Evolutionary conservation across 495 filamentous ascomycete species (phyloP).

Genomic region (Neurospora terricola): DNA sequence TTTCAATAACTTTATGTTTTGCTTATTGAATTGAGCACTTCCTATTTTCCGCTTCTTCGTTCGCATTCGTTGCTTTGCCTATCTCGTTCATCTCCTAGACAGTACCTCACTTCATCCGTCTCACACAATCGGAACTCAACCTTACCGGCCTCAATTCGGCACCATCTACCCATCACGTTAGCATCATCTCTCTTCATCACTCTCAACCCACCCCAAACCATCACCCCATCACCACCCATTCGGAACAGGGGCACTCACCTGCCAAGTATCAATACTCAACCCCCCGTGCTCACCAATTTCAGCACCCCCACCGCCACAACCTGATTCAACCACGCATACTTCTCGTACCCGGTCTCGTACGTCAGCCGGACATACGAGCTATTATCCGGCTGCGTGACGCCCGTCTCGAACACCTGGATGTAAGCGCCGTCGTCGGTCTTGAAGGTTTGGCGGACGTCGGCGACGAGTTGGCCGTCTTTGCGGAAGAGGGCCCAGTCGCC

Average conservation of each 20-base stretch:
- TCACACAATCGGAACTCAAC: too few species aligned
- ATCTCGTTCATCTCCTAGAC: too few species aligned
- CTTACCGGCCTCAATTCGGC: too few species aligned
- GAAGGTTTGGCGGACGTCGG: conserved; percentile 12
- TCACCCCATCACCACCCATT: too few species aligned
- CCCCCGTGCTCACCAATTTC: background rate
- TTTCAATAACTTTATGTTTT: too few species aligned
- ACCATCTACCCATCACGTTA: too few species aligned
- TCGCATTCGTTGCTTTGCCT: too few species aligned
- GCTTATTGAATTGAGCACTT: too few species aligned
- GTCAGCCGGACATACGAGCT: conserved; percentile 1
- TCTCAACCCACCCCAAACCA: too few species aligned
- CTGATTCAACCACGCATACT: conserved; percentile 10
- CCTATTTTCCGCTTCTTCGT: too few species aligned
- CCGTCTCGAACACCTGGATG: conserved; percentile 9
- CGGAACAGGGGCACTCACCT: background rate
- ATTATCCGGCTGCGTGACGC: conserved; percentile 5
- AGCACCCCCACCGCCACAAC: conserved; percentile 6
- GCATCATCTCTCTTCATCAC: background rate
- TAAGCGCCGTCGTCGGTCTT: conserved; percentile 8
- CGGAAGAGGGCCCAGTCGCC: conserved; percentile 14
- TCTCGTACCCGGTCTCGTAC: conserved; percentile 8
- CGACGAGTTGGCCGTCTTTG: conserved; percentile 2
- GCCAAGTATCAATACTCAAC: conserved; percentile 8
- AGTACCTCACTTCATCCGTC: too few species aligned